Conservation (phyloP, 164 flowering plant species). For the Tetrastigma voinierianum region DNA sequence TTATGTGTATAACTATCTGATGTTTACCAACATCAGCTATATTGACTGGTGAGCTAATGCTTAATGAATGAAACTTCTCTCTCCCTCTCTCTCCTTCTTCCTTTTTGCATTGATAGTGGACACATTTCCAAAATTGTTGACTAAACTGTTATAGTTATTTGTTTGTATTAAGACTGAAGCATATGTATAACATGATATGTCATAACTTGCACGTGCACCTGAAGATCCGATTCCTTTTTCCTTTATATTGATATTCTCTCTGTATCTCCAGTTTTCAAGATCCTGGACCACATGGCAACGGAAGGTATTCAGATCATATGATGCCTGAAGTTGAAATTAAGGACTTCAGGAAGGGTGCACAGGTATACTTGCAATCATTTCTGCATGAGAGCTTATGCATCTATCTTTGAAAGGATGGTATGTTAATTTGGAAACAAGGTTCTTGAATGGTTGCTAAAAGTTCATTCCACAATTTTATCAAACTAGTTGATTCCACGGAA, state of each 20-base stretch:
- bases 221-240: neutral
- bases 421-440: too few relatives aligned
- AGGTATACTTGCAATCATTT: constrained; percentile 37
- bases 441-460: too few relatives aligned
- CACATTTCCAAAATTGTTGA: too few relatives aligned
- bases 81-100: neutral
- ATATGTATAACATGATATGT: too few relatives aligned
- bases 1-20: constrained; percentile 71
- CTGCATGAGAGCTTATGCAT: neutral
- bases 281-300: constrained; percentile 89
- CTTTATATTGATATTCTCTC: constrained; percentile 1
- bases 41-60: constrained; percentile 62
- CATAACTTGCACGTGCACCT: too few relatives aligned
- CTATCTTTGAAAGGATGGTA: neutral
- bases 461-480: too few relatives aligned
- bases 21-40: constrained; percentile 74
- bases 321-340: constrained; percentile 73
- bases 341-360: constrained; percentile 81
- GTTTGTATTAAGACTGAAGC: neutral
- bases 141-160: neutral
- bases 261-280: constrained; percentile 59
- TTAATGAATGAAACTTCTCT: neutral
- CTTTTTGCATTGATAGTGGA: too few relatives aligned
- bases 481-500: too few relatives aligned
- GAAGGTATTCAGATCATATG: constrained; percentile 77